Base-by-base conservation (phyloP, 805 yeast species). In the Barnettozyma vustinii region DNA sequence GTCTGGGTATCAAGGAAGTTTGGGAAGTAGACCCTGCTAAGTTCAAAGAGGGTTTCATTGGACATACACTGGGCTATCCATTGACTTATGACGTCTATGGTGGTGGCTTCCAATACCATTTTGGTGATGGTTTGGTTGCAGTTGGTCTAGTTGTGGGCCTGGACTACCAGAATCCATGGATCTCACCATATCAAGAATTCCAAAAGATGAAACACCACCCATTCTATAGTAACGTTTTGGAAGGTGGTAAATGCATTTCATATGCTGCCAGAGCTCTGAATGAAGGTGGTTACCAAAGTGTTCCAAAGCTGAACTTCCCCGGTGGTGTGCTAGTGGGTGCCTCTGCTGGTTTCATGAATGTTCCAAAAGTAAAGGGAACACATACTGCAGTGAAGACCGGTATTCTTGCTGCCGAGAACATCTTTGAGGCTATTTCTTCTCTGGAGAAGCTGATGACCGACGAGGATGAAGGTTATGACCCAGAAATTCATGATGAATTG, bases 301-400 rank as follows among this genome's bases (percentile, higher is more conserved):
- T 94, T 46, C 99, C 99, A 21, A 79, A 83, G 62, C 74, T 94
- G 48, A 73, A 83, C 56, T 94, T 94, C 77, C 98, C 98, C 2
- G 99, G 99, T 45, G 99, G 99, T 46, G 84, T 90, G 9, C 70
- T 94, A 26, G 92, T 94, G 37, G 99, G 99, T 30, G 94, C 96
- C 49, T 73, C 95, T 49, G 99, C 99, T 4, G 99, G 99, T 1
- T 92, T 94, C 66, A 79, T 94, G 80, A 94, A 94, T 64, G 98
- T 94, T 40, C 97, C 99, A 46, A 94, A 92, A 67, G 87, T 94
- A 61, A 94, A 94, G 70, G 99, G 99, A 15, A 84, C 97, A 0
- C 99, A 94, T 66, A 92, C 97, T 1, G 98, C 99, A 1, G 88
- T 94, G 81, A 94, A 94, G 67, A 77, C 94, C 9, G 99, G 98